Evolutionary conservation across 2,329 filamentous ascomycete genomes (phyloP).

Genomic region (Blastomyces silverae): DNA sequence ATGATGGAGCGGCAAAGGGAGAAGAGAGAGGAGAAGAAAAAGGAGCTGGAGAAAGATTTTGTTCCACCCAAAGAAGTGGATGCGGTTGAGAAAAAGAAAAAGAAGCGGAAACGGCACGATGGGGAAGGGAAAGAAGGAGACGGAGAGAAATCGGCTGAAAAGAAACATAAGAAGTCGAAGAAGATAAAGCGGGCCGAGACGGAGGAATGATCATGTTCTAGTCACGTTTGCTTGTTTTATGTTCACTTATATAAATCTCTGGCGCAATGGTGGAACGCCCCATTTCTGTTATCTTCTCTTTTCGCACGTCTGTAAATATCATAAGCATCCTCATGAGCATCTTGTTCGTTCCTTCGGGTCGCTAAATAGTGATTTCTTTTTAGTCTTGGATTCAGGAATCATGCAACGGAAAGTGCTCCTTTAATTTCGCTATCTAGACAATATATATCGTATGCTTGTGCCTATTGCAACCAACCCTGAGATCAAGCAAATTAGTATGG

Average conservation of each 20-base stretch:
- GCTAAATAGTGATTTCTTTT: neutral
- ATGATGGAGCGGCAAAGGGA: slow-evolving; percentile 75
- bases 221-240: slow-evolving; percentile 1
- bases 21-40: slow-evolving; percentile 82
- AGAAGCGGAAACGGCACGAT: slow-evolving; percentile 26
- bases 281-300: neutral
- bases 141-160: slow-evolving; percentile 34
- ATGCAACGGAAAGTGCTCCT: neutral
- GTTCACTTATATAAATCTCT: slow-evolving; percentile 11
- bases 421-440: neutral
- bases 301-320: neutral
- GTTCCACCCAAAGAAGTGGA: slow-evolving; percentile 73
- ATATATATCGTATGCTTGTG: neutral
- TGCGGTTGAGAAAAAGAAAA: slow-evolving; percentile 45
- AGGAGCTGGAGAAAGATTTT: slow-evolving; percentile 78
- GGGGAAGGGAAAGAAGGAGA: slow-evolving; percentile 9
- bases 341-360: neutral
- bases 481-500: neutral
- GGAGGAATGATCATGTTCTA: slow-evolving; percentile 20
- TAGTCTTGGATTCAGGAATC: neutral
- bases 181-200: slow-evolving; percentile 35
- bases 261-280: slow-evolving; percentile 13
- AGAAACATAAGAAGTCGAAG: slow-evolving; percentile 55
- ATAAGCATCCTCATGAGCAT: neutral
- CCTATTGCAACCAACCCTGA: neutral